These are phyloP conservation scores for Geotrichum macrosporum DNA, from an alignment of 1,139 yeast species.

Conservation along the genomic window DNA sequence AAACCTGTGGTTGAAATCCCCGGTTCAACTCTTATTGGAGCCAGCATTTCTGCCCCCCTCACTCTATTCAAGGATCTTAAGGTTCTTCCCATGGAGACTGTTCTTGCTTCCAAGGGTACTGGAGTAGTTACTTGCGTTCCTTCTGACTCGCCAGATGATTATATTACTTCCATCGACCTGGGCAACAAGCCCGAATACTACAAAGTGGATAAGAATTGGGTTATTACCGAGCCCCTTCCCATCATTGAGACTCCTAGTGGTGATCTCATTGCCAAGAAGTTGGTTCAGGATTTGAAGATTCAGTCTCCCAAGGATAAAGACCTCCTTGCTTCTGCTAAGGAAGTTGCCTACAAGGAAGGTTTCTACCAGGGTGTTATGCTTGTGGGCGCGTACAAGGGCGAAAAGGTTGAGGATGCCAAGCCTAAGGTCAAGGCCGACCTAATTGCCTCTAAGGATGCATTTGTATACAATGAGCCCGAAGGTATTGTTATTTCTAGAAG, in stretches of 20 bases:
- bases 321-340: conserved; percentile 88
- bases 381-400: conserved; percentile 79
- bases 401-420: conserved; percentile 87
- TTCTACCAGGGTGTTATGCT: conserved; percentile 84
- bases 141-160: conserved; percentile 97
- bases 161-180: conserved; percentile 75
- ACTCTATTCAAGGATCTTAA: conserved; percentile 67
- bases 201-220: conserved; percentile 84
- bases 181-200: conserved; percentile 89
- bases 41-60: conserved; percentile 81
- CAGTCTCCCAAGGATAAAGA: conserved; percentile 90
- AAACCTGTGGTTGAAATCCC: conserved; percentile 54
- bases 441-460: conserved; percentile 72
- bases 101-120: conserved; percentile 91
- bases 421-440: conserved; percentile 79
- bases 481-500: conserved; percentile 84
- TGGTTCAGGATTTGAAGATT: conserved; percentile 83
- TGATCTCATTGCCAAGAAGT: conserved; percentile 76
- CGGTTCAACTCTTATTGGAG: conserved; percentile 78
- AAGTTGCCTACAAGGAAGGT: conserved; percentile 93
- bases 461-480: conserved; percentile 93
- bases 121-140: conserved; percentile 99
- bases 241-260: conserved; percentile 82
- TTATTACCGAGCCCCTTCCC: conserved; percentile 60
- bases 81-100: conserved; percentile 96